Conservation (phyloP, 805 yeast species). For the Wickerhamomyces ciferrii region DNA sequence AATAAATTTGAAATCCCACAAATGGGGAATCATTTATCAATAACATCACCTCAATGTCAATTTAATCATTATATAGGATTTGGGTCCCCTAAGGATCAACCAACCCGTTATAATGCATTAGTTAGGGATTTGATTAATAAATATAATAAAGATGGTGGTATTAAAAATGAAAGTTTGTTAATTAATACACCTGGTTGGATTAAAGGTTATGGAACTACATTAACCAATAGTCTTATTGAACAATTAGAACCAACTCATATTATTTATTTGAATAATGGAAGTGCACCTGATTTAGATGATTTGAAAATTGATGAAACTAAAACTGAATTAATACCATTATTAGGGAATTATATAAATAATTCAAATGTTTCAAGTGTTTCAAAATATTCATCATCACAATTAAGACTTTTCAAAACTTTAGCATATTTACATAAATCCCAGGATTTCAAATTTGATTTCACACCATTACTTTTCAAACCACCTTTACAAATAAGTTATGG, state of each 20-base stretch:
- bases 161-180: slow-evolving; percentile 33
- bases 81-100: slow-evolving; percentile 62
- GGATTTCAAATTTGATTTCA: slow-evolving; percentile 30
- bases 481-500: slow-evolving; percentile 39
- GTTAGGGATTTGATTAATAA: slow-evolving; percentile 34
- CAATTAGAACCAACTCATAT: slow-evolving; percentile 49
- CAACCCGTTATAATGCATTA: slow-evolving; percentile 44
- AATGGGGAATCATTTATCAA: slow-evolving; percentile 29
- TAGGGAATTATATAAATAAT: slow-evolving; percentile 29
- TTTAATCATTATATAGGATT: slow-evolving; percentile 51
- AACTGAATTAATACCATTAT: slow-evolving; percentile 27
- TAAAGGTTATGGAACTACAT: slow-evolving; percentile 75
- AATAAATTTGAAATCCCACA: slow-evolving; percentile 27
- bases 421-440: slow-evolving; percentile 45
- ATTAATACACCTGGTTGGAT: slow-evolving; percentile 91
- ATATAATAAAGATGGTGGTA: slow-evolving; percentile 24
- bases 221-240: slow-evolving; percentile 40
- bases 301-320: slow-evolving; percentile 17
- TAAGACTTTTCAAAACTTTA: slow-evolving; percentile 45
- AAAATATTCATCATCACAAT: slow-evolving; percentile 43
- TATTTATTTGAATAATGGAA: slow-evolving; percentile 45
- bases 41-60: slow-evolving; percentile 9
- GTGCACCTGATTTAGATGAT: slow-evolving; percentile 21
- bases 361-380: slow-evolving; percentile 3
- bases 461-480: slow-evolving; percentile 32